A percentile compares a stretch with the other conserved stretches of the same genome.
Conservation (phyloP, 305 asterid genomes). For the Nicotiana rustica region DNA sequence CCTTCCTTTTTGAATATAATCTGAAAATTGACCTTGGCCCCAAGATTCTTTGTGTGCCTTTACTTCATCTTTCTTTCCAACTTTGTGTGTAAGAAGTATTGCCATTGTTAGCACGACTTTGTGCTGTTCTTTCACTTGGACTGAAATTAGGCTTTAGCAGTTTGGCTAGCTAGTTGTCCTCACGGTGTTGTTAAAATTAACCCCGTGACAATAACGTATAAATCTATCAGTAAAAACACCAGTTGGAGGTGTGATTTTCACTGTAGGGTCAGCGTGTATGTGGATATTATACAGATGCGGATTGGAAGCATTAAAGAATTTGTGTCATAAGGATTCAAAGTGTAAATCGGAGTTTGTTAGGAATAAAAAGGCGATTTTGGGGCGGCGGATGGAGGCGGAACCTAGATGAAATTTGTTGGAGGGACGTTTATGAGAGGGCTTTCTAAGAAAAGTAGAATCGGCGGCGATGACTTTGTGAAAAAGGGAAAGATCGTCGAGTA, state of each 20-base stretch:
- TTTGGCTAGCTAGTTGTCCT: no score
- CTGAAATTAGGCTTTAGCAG: no score
- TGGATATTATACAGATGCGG: slow-evolving; percentile 70
- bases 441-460: slow-evolving; percentile 36
- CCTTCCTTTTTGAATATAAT: no score
- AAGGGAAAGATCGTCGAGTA: slow-evolving; percentile 81
- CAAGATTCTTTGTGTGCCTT: no score
- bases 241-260: slow-evolving; percentile 50
- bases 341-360: slow-evolving; percentile 75
- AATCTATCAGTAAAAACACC: slow-evolving; percentile 70
- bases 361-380: slow-evolving; percentile 85
- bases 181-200: no score
- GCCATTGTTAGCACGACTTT: no score
- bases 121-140: no score
- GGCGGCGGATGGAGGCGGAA: slow-evolving; percentile 54
- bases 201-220: slow-evolving; percentile 44
- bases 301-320: slow-evolving; percentile 56
- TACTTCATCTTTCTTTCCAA: no score
- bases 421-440: slow-evolving; percentile 49
- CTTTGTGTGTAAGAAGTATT: no score
- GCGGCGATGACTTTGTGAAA: slow-evolving; percentile 79
- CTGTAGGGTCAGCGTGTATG: slow-evolving; percentile 79
- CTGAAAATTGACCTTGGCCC: no score
- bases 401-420: slow-evolving; percentile 60
- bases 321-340: slow-evolving; percentile 76